A percentile compares a stretch with the other conserved stretches of the same genome.
Evolutionary conservation across 2,329 filamentous ascomycete species (phyloP).

Genomic region (Cordyceps fumosorosea): DNA sequence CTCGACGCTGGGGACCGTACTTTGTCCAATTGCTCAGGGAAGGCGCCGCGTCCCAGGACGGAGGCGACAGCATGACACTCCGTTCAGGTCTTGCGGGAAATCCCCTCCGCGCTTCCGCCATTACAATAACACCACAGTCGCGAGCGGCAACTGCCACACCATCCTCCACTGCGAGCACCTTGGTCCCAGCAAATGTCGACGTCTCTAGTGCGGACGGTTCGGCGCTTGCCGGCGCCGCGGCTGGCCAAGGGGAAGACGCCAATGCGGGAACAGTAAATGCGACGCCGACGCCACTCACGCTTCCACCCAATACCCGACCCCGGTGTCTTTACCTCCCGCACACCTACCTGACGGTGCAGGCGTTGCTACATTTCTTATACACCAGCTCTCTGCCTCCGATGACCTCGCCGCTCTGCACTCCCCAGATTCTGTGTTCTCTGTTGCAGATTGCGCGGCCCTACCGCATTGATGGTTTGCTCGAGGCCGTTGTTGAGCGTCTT

Average conservation of each 20-base stretch:
- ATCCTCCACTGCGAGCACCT: conserved; percentile 38
- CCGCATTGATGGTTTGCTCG: conserved; percentile 83
- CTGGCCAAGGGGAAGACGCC: conserved; percentile 35
- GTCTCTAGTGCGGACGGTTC: conserved; percentile 35
- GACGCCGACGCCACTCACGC: conserved; percentile 49
- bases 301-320: conserved; percentile 62
- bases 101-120: conserved; percentile 67
- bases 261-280: conserved; percentile 41
- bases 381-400: conserved; percentile 78
- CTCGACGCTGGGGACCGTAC: conserved; percentile 87
- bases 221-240: conserved; percentile 22
- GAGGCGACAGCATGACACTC: conserved; percentile 68
- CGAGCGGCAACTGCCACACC: conserved; percentile 43
- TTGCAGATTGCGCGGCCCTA: conserved; percentile 91
- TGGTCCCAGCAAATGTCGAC: conserved; percentile 36
- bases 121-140: conserved; percentile 73
- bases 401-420: conserved; percentile 74
- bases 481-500: conserved; percentile 85
- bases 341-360: conserved; percentile 80
- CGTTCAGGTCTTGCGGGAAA: conserved; percentile 54
- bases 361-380: conserved; percentile 88
- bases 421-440: conserved; percentile 91
- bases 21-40: conserved; percentile 89
- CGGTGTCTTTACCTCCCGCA: conserved; percentile 90
- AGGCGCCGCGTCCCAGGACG: conserved; percentile 64